Conservation (phyloP, 495 filamentous ascomycete species). For the Penicillium salamii region DNA sequence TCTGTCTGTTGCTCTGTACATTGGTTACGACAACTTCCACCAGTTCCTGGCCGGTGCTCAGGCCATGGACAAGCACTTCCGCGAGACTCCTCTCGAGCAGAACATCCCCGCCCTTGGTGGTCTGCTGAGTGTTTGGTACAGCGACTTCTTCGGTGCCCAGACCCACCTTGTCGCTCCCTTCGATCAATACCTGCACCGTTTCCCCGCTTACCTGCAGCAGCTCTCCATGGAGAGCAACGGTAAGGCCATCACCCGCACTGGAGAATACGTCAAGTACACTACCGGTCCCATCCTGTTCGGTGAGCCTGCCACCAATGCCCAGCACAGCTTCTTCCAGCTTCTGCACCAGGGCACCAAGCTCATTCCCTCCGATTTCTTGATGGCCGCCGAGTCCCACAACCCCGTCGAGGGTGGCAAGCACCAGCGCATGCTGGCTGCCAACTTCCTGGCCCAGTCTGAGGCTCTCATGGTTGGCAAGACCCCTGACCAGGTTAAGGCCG, state of each 20-base stretch:
- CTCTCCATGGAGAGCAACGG: slow-evolving; percentile 99
- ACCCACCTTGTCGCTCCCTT: slow-evolving; percentile 97
- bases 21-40: slow-evolving; percentile 96
- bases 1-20: slow-evolving; percentile 87
- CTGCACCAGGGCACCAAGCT: slow-evolving; percentile 99
- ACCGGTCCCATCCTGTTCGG: slow-evolving; percentile 94
- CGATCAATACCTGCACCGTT: slow-evolving; percentile 98
- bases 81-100: slow-evolving; percentile 79
- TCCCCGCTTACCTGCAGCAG: slow-evolving; percentile 98
- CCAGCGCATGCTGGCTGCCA: slow-evolving; percentile 97
- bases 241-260: slow-evolving; percentile 90
- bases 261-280: slow-evolving; percentile 92
- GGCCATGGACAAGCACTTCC: slow-evolving; percentile 99
- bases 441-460: slow-evolving; percentile 97
- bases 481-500: slow-evolving; percentile 80
- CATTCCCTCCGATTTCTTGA: slow-evolving; percentile 96
- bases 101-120: slow-evolving; percentile 94
- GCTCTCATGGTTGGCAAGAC: slow-evolving; percentile 99
- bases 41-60: slow-evolving; percentile 94
- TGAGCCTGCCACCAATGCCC: slow-evolving; percentile 97
- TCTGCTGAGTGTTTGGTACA: slow-evolving; percentile 96
- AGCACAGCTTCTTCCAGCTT: slow-evolving; percentile 99
- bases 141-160: slow-evolving; percentile 96
- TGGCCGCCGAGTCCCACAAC: slow-evolving; percentile 95
- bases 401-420: slow-evolving; percentile 87